Percentiles rank a stretch among this genome's conserved stretches.
phyloP scores from a whole-genome alignment of 2,329 filamentous ascomycete genomes.

The Teratosphaeria nubilosa region DNA sequence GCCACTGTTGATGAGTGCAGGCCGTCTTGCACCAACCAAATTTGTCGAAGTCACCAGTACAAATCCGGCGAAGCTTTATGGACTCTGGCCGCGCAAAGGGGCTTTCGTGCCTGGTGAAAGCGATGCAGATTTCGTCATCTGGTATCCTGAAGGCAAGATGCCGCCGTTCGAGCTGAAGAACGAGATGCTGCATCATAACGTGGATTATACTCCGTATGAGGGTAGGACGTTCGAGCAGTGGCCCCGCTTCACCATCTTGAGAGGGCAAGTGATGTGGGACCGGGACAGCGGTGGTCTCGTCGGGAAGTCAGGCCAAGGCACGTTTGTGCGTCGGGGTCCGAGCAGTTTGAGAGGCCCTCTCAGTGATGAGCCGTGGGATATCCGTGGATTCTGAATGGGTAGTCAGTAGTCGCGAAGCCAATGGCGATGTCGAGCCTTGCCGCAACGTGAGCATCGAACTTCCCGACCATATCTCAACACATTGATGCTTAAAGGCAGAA shows the following conservation, averaged over 20 bases:
- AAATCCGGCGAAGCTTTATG: conserved; percentile 37
- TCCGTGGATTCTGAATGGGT: conserved; percentile 4
- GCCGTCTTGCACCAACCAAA: conserved; percentile 24
- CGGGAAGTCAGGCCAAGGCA: conserved; percentile 34
- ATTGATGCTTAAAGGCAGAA: too few species aligned
- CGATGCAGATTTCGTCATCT: conserved; percentile 36
- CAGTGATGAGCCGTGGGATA: conserved; percentile 12
- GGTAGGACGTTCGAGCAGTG: conserved; percentile 48
- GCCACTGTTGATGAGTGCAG: conserved; percentile 29
- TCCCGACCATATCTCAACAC: too few species aligned
- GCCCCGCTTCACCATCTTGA: conserved; percentile 51
- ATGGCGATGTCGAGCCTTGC: too few species aligned
- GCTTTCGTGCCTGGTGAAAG: conserved; percentile 30
- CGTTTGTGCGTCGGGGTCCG: conserved; percentile 37
- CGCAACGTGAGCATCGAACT: too few species aligned
- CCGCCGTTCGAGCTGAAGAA: conserved; percentile 26
- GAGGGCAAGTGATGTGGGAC: conserved; percentile 51
- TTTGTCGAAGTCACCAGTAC: conserved; percentile 37
- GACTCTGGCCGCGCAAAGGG: conserved; percentile 31
- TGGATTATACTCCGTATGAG: conserved; percentile 55
- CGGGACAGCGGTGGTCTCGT: conserved; percentile 19
- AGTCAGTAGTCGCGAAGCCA: too few species aligned
- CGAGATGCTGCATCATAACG: conserved; percentile 47
- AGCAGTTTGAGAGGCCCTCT: conserved; percentile 24
- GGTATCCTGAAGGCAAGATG: conserved; percentile 26